phyloP scores from a whole-genome alignment of 495 filamentous ascomycete species.

The Podospora australis region DNA sequence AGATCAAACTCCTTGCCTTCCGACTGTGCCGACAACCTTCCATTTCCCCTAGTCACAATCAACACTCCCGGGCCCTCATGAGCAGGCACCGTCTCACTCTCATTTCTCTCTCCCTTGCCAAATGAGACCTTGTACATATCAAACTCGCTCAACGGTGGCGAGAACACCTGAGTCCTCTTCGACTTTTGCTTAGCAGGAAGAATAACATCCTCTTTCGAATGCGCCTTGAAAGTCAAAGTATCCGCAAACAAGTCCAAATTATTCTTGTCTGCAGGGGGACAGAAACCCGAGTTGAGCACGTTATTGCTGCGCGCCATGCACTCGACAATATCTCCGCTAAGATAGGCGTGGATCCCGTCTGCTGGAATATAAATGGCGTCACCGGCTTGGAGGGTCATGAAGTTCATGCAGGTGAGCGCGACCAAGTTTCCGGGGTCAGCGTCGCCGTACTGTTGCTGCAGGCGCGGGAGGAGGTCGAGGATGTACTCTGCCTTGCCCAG shows the following conservation, averaged over 20 bases:
- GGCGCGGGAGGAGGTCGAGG: constrained; percentile 54
- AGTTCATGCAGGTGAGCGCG: constrained; percentile 69
- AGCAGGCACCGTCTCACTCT: constrained; percentile 51
- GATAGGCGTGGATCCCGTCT: constrained; percentile 73
- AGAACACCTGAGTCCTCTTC: constrained; percentile 55
- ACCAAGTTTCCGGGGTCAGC: constrained; percentile 57
- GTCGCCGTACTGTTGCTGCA: constrained; percentile 57
- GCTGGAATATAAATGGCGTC: constrained; percentile 70
- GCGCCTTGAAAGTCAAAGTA: constrained; percentile 56
- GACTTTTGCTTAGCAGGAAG: constrained; percentile 43
- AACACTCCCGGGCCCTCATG: constrained; percentile 60
- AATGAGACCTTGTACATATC: constrained; percentile 58
- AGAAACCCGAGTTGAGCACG: constrained; percentile 71
- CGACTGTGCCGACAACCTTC: constrained; percentile 51
- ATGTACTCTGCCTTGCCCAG: constrained; percentile 50
- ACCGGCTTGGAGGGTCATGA: constrained; percentile 55
- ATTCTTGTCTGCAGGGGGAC: constrained; percentile 56
- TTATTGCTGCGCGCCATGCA: constrained; percentile 83
- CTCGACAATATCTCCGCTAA: constrained; percentile 74
- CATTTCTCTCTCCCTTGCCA: constrained; percentile 52
- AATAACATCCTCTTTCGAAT: constrained; percentile 47
- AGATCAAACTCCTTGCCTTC: constrained; percentile 48
- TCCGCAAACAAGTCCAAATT: constrained; percentile 55
- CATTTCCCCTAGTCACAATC: constrained; percentile 57
- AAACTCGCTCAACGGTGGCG: constrained; percentile 68